These are phyloP conservation scores for Globisporangium paroecandrum DNA, from an alignment of 352 stramenopile species.

Conservation along the genomic window DNA sequence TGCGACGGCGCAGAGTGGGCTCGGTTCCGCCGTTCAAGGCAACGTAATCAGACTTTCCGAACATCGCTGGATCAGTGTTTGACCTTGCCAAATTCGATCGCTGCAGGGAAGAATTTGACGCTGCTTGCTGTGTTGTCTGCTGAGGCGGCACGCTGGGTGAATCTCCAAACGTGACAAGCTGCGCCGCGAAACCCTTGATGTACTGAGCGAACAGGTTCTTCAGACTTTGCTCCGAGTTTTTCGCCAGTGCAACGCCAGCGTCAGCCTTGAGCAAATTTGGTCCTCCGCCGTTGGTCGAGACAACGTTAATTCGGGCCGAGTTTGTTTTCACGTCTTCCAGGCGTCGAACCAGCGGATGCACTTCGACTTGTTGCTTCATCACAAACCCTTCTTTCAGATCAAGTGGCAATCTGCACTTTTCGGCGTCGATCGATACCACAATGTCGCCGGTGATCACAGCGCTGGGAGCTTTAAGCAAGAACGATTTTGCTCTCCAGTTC, in stretches of 20 bases:
- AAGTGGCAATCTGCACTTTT: conserved; percentile 44
- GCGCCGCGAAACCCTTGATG: conserved; percentile 45
- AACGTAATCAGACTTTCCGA: background rate
- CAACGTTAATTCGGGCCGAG: conserved; percentile 28
- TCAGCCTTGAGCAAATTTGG: conserved; percentile 16
- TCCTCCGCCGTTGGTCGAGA: conserved; percentile 1
- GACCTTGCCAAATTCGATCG: conserved; percentile 7
- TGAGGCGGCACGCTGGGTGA: background rate
- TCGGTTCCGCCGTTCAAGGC: background rate
- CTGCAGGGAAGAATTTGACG: background rate
- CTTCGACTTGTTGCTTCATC: conserved; percentile 52
- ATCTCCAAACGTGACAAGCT: conserved; percentile 70
- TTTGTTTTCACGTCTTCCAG: conserved; percentile 63
- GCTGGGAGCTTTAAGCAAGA: conserved; percentile 38
- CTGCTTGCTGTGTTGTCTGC: background rate
- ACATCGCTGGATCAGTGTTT: conserved; percentile 13
- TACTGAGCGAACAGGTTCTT: conserved; percentile 55
- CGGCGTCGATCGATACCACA: conserved; percentile 55
- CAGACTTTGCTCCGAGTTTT: conserved; percentile 46
- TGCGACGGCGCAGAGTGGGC: conserved; percentile 15
- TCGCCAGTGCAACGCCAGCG: conserved; percentile 26
- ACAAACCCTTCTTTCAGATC: conserved; percentile 75
- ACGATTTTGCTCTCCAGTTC: conserved; percentile 45
- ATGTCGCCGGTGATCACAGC: conserved; percentile 42
- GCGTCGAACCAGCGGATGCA: conserved; percentile 55